Conservation (phyloP, 441 rosid species). For the Theobroma grandiflorum region DNA sequence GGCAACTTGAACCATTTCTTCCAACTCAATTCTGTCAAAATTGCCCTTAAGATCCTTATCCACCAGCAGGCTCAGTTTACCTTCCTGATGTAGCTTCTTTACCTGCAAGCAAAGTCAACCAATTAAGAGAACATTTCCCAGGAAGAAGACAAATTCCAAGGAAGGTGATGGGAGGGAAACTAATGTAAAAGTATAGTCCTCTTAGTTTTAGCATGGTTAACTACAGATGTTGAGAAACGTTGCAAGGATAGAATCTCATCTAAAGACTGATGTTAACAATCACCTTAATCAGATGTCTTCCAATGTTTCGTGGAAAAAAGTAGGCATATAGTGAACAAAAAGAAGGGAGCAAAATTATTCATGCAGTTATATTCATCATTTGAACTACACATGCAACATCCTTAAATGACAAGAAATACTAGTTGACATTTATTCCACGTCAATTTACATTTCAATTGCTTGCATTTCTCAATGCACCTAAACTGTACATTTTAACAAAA, state of each 20-base stretch:
- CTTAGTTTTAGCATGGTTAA: not conserved
- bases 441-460: not conserved
- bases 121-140: not conserved
- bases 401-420: not conserved
- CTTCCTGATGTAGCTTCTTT: slow-evolving; percentile 88
- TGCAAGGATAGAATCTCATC: not conserved
- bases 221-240: not conserved
- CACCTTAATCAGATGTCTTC: not conserved
- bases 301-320: not conserved
- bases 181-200: not conserved
- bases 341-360: not conserved
- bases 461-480: not conserved
- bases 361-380: not conserved
- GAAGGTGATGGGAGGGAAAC: not conserved
- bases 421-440: not conserved
- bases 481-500: not conserved
- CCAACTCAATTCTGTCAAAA: slow-evolving; percentile 71
- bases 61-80: slow-evolving; percentile 72
- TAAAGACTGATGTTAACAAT: not conserved
- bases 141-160: not conserved
- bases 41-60: slow-evolving; percentile 77
- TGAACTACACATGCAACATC: not conserved
- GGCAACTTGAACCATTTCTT: slow-evolving; percentile 89
- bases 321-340: not conserved
- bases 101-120: slow-evolving; percentile 53